Percentiles rank a stretch among this genome's conserved stretches.
These are phyloP conservation scores for Silene latifolia DNA, from an alignment of 148 eudicot species.

Conservation along the genomic window DNA sequence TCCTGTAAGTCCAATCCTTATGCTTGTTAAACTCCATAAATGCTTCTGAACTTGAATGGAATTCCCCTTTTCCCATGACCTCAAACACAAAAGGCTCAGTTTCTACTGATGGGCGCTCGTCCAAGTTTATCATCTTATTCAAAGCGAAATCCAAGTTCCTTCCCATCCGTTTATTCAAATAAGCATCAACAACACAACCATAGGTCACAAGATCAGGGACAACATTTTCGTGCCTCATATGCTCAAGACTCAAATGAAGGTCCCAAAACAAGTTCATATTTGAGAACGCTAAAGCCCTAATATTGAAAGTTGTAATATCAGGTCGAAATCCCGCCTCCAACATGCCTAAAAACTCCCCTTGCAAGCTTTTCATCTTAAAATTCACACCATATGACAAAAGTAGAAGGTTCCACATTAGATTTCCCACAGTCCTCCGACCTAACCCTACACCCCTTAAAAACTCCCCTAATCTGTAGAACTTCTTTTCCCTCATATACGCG, in stretches of 20 bases:
- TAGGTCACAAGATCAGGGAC: constrained; percentile 93
- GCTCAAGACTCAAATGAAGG: constrained; percentile 81
- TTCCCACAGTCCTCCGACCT: constrained; percentile 73
- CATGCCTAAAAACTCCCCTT: constrained; percentile 78
- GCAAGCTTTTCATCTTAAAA: constrained; percentile 94
- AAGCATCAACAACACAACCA: constrained; percentile 92
- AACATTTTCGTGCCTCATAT: constrained; percentile 68
- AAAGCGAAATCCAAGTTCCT: constrained; percentile 72
- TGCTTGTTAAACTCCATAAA: constrained; percentile 63
- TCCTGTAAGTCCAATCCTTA: constrained; percentile 68
- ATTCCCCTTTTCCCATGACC: constrained; percentile 84
- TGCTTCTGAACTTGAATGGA: constrained; percentile 65
- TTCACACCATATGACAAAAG: constrained; percentile 86
- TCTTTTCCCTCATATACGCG: constrained; percentile 57
- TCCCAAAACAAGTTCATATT: constrained; percentile 92
- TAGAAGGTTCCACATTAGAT: constrained; percentile 84
- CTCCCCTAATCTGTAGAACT: constrained; percentile 60
- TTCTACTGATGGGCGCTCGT: constrained; percentile 40
- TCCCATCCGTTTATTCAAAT: constrained; percentile 68
- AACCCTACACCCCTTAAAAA: constrained; percentile 75
- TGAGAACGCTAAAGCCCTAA: constrained; percentile 71
- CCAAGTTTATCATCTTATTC: constrained; percentile 44
- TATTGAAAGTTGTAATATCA: constrained; percentile 73
- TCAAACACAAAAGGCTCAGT: constrained; percentile 74
- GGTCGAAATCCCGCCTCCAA: constrained; percentile 70